phyloP scores from a whole-genome alignment of 139 green algal species.

The Chlorella sp. region DNA sequence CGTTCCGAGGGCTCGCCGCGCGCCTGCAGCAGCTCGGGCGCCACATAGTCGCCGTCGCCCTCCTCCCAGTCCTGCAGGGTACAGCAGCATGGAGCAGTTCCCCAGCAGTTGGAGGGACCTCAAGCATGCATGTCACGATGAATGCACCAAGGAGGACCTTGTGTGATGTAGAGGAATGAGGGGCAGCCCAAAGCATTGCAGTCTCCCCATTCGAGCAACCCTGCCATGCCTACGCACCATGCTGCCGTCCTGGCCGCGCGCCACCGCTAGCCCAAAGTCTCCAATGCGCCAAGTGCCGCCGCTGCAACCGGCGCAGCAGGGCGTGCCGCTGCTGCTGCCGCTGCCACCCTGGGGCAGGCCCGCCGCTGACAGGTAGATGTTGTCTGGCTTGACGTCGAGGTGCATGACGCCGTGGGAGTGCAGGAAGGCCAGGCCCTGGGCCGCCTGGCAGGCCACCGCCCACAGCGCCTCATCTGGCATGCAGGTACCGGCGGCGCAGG shows the following conservation, averaged over 20 bases:
- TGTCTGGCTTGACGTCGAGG: slow-evolving; percentile 90
- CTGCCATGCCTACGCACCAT: not conserved
- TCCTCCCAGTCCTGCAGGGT: slow-evolving; percentile 77
- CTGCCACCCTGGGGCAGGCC: not conserved
- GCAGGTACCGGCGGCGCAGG: slow-evolving; percentile 12
- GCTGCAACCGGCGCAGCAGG: not conserved
- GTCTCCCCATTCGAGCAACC: not conserved
- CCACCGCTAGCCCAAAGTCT: slow-evolving; percentile 79
- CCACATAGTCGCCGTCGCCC: slow-evolving; percentile 84
- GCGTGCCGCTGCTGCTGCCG: not conserved
- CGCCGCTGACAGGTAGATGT: slow-evolving; percentile 62
- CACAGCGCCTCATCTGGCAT: slow-evolving; percentile 32
- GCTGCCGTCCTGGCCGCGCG: slow-evolving; percentile 25
- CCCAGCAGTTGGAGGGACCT: no score
- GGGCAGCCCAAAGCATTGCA: no score
- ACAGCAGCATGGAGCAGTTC: not conserved
- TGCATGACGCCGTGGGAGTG: slow-evolving; percentile 78
- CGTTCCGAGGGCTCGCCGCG: slow-evolving; percentile 46
- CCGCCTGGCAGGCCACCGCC: slow-evolving; percentile 7
- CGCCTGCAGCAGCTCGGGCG: slow-evolving; percentile 76
- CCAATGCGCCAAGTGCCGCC: slow-evolving; percentile 71
- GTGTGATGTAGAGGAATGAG: no score
- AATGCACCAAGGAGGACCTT: no score
- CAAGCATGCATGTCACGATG: no score
- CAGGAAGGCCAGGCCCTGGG: slow-evolving; percentile 72